Base-by-base conservation (phyloP, 805 yeast genomes). In the Kazachstania psychrophila region DNA sequence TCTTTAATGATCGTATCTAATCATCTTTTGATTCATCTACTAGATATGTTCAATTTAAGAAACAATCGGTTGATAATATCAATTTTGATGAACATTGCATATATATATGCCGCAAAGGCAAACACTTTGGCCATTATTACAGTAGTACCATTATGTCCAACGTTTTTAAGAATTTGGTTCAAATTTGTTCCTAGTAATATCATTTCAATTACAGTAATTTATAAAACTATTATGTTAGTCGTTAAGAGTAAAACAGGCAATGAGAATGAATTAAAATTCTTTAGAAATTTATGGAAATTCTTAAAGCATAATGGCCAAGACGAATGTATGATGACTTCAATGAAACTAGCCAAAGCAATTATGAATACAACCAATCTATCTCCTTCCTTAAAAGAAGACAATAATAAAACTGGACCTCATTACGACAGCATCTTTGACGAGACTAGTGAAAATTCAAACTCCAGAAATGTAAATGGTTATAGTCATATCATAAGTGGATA, bases 41-140 rank as follows among this genome's bases (percentile, higher is more conserved):
- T 84, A 24, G 84, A 79, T 2, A 45, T 80, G 32, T 51, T 75
- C 24, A 68, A 75, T 44, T 46, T 60, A 23, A 71, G 74, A 44
- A 61, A 64, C 39, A 78, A 71, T 52, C 64, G 87, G 33, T 63
- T 86, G 36, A 60, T 80, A 2, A 77, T 85, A 0, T 79, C 85
- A 38, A 56, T 82, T 2, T 38, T 71, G 1, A 47, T 63, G 4
- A 72, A 79, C 30, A 51, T 82, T 3, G 2, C 15, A 10, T 35
- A 18, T 27, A 20, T 48, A 63, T 5, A 57, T 62, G 31, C 68
- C 80, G 47, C 28, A 11, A 28, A 22, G 17, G 13, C 19, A 9
- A 30, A 30, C 15, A 13, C 20, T 14, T 12, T 30, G 15, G 34
- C 26, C 9, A 14, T 28, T 2, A 16, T 15, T 8, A 18, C 11